phyloP scores from a whole-genome alignment of 106 monocot genomes.

The Posidonia australis region DNA sequence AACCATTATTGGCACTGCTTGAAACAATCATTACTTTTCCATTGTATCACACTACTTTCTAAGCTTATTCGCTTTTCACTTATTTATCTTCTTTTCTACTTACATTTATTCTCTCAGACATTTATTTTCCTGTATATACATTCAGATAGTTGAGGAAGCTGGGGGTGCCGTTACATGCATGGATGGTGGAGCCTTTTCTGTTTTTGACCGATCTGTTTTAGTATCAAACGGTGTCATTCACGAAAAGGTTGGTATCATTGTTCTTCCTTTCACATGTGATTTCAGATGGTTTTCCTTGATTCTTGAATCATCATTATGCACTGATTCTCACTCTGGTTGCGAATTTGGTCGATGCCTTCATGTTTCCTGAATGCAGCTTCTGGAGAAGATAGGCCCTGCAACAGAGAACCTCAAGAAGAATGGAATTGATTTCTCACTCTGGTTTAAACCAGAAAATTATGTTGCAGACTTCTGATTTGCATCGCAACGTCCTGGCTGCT shows the following conservation, averaged over 20 bases:
- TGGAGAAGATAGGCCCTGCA: slow-evolving; percentile 77
- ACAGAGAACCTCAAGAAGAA: slow-evolving; percentile 83
- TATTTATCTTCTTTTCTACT: no score
- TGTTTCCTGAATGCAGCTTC: slow-evolving; percentile 35
- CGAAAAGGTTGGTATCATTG: slow-evolving; percentile 50
- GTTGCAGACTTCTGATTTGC: slow-evolving; percentile 49
- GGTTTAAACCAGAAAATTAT: slow-evolving; percentile 88
- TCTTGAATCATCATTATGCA: no score
- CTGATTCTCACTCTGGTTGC: no score
- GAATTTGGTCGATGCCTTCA: no score
- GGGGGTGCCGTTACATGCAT: slow-evolving; percentile 84
- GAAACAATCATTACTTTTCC: no score
- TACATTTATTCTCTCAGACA: background rate
- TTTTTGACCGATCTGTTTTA: slow-evolving; percentile 91
- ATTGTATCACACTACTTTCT: no score
- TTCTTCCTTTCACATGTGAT: no score
- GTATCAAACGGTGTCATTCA: slow-evolving; percentile 86
- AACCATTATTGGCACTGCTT: no score
- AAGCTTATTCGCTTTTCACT: no score
- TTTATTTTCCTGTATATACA: background rate
- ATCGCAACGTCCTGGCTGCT: background rate
- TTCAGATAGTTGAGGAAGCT: slow-evolving; percentile 95
- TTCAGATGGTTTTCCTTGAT: background rate
- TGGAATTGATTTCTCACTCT: slow-evolving; percentile 80
- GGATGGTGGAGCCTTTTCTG: slow-evolving; percentile 86